Base-by-base conservation (phyloP, 2,329 filamentous ascomycete genomes). In the Fusarium nygamai region DNA sequence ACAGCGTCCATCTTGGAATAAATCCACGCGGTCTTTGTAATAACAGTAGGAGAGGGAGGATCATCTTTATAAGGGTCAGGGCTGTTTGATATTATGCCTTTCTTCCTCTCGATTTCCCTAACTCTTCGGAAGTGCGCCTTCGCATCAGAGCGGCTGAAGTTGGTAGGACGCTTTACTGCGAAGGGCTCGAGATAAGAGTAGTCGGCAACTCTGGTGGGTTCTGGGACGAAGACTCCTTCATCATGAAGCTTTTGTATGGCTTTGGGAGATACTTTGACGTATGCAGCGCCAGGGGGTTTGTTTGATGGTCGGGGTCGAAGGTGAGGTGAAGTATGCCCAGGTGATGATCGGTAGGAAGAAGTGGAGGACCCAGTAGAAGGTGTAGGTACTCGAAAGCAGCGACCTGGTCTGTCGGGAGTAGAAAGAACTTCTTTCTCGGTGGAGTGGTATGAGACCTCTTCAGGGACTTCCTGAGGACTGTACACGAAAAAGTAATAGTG, bases 191-290 rank as follows among this genome's bases (percentile, higher is more conserved):
- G 16, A 13, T 58, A 60, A 16, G 70, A 65, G 39, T 72, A 72
- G 10, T 39, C 36, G 22, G 46, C 31, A 7, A 19, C 56, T 50
- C 67, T 68, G 24, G 53, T 74, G 13, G 64, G 43, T 7, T 65
- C 53, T 12, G 65, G 46, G 7, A 54, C 58, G 20, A 39, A 34
- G 29, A 57, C 53, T 16, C 61, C 69, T 36, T 43, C 50, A 33
- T 61, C 46, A 22, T 20, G 41, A 10, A 75, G 65, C 22, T 75
- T 67, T 20, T 60, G 34, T 17, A 54, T 33, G n/a, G 72, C 67
- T 44, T 71, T 60, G n/a, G 72, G 73, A 3, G 69, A 73, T 14
- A 71, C 66, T 8, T 51, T 22, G 13, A 75, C 60, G 47, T 75
- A 75, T 33, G 59, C 54, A 10, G 73, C 71, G 20, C 50, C 56